A percentile compares a stretch with the other conserved stretches of the same genome.
These are phyloP conservation scores for Sporothrix dimorphospora DNA, from an alignment of 2,329 filamentous ascomycete species.

Conservation along the genomic window DNA sequence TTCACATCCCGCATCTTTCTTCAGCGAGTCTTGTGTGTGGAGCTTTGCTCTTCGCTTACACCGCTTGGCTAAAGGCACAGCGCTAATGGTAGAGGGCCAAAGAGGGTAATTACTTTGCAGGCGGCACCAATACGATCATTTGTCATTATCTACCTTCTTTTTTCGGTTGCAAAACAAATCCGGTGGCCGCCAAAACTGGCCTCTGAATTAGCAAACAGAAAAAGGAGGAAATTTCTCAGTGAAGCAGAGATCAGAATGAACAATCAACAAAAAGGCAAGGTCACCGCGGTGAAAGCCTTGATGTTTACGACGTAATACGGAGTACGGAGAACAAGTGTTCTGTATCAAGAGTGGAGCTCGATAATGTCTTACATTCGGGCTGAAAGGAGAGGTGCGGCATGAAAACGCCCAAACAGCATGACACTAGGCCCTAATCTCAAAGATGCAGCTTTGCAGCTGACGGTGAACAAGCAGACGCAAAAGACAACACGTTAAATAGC, in stretches of 20 bases:
- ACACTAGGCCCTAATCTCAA: slow-evolving; percentile 5
- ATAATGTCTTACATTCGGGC: background rate
- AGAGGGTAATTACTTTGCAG: background rate
- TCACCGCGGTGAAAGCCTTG: too few relatives aligned
- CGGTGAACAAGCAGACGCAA: background rate
- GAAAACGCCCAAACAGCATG: background rate
- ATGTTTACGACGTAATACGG: background rate
- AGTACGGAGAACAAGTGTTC: too few relatives aligned
- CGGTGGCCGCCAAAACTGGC: too few relatives aligned
- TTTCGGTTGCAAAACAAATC: background rate
- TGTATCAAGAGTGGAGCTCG: background rate
- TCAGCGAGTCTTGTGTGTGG: slow-evolving; percentile 3
- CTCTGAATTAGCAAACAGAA: too few relatives aligned
- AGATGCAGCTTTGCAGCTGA: background rate
- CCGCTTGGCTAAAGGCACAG: background rate
- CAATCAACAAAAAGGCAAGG: too few relatives aligned
- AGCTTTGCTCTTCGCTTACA: background rate
- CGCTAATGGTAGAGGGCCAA: background rate
- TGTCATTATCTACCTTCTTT: background rate
- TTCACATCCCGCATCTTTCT: background rate
- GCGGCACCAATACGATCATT: background rate
- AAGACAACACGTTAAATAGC: background rate
- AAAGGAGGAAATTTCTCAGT: too few relatives aligned
- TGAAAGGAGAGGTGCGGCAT: background rate
- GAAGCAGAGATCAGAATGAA: too few relatives aligned